Evolutionary conservation across 805 yeast species (phyloP), one percentile per base, ranked within the genome.

Genomic region (Clavispora asparagi): DNA sequence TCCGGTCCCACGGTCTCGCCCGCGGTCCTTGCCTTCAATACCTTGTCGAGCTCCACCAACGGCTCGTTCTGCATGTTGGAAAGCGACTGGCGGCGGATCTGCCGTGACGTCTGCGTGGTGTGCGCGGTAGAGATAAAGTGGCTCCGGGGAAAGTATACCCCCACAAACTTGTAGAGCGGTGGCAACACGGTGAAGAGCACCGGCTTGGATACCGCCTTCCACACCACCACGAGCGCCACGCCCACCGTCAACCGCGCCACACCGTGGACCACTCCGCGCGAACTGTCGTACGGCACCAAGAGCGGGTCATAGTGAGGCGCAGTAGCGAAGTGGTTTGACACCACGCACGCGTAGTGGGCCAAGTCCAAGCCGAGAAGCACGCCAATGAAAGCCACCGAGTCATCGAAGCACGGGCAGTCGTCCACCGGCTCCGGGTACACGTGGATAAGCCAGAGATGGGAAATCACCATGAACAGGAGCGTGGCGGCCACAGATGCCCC

Each of bases 361-460:
- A 85, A 52, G 50, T 86, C 94, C 7, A 85, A 56, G 0, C 99
- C 99, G 39, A 82, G 68, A 13, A 90, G 71, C 38, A 91, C 97
- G 3, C 96, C 96, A 43, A 91, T 70, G 57, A 92, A 92, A 6
- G 98, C 95, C 28, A 92, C 96, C 16, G 90, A 81, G 62, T 92
- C 99, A 59, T 91, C 97, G 60, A 85, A 92, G 63, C 99, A 94
- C 1, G 99, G 99, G 60, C 99, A 92, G 54, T 83, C 85, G 56
- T 94, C 99, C 17, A 86, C 82, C 1, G 98, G 98, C 47, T 77
- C 80, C 0, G 90, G 86, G 65, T 90, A 96, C 37, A 74, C 64
- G 55, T 85, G 82, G 19, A 91, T 76, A 30, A 85, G 57, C 1
- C 67, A 50, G 39, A 83, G 59, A 54, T 74, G 74, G 1, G 76